Percentiles rank a stretch among this genome's conserved stretches.
phyloP scores from a whole-genome alignment of 1,284 basidiomycete species.

The Pterulicium gracile region DNA sequence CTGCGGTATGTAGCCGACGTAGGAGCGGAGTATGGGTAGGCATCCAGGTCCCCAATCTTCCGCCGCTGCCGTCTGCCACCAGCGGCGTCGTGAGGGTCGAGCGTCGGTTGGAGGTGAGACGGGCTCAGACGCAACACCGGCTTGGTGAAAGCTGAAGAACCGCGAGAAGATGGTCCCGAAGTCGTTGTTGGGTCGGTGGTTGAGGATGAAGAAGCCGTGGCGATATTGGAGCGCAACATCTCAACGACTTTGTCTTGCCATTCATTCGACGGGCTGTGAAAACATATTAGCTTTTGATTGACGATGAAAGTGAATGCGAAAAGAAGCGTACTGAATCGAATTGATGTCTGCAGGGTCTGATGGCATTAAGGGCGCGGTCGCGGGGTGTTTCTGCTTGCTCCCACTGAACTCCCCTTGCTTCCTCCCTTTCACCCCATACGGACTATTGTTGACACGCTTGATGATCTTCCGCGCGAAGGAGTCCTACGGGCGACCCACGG shows the following conservation, averaged over 20 bases:
- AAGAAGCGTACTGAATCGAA: conserved; percentile 39
- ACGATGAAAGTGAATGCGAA: conserved; percentile 7
- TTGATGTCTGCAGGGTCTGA: conserved; percentile 23
- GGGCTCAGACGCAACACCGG: neutral
- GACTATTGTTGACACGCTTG: conserved; percentile 61
- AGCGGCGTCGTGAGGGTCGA: conserved; percentile 9
- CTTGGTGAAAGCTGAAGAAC: neutral
- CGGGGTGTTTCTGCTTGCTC: neutral
- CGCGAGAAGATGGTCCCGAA: neutral
- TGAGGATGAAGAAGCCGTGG: neutral
- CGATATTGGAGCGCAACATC: conserved; percentile 19
- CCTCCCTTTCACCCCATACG: conserved; percentile 58
- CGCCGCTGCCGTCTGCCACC: conserved; percentile 18
- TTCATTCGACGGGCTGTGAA: conserved; percentile 59
- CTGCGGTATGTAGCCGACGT: neutral
- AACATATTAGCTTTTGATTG: conserved; percentile 4
- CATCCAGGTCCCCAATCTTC: conserved; percentile 15
- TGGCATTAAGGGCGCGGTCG: neutral
- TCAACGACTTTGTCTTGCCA: conserved; percentile 63
- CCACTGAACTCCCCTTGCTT: neutral
- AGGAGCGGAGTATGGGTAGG: neutral
- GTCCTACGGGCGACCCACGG: conserved; percentile 31
- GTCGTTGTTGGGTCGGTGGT: too few species aligned
- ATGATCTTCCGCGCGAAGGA: conserved; percentile 66
- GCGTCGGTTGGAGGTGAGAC: neutral